Evolutionary conservation across 1,284 basidiomycete species (phyloP).

Genomic region (Naganishia cerealis): DNA sequence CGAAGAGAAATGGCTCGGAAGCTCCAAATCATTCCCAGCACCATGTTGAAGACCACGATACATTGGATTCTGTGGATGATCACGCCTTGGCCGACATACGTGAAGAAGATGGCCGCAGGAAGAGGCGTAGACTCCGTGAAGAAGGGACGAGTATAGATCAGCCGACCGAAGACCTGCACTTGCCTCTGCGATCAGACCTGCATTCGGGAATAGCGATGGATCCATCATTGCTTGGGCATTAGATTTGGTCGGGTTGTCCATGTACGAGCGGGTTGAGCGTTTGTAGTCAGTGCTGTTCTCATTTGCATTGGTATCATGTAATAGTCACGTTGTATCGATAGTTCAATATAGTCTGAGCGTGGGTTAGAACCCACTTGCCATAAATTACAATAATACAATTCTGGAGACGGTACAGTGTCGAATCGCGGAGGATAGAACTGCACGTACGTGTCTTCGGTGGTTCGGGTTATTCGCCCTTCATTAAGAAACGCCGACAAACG

Average conservation of each 20-base stretch:
- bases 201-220: not conserved
- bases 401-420: no score
- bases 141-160: not conserved
- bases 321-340: not conserved
- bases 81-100: not conserved
- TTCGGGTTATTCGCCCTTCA: conserved; percentile 19
- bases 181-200: not conserved
- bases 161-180: not conserved
- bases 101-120: not conserved
- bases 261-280: not conserved
- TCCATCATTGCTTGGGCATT: not conserved
- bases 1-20: not conserved
- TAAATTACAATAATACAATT: no score
- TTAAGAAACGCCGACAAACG: conserved; percentile 28
- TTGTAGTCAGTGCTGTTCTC: not conserved
- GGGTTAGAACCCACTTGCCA: no score
- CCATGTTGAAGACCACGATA: not conserved
- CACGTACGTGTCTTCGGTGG: no score
- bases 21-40: not conserved
- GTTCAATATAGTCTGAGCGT: no score
- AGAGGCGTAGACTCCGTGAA: not conserved
- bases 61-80: not conserved
- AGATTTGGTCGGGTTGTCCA: not conserved
- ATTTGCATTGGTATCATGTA: not conserved
- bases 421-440: no score